Percentiles rank a stretch among this genome's conserved stretches.
These are phyloP conservation scores for Phialemonium atrogriseum DNA, from an alignment of 2,329 filamentous ascomycete species.

Conservation along the genomic window DNA sequence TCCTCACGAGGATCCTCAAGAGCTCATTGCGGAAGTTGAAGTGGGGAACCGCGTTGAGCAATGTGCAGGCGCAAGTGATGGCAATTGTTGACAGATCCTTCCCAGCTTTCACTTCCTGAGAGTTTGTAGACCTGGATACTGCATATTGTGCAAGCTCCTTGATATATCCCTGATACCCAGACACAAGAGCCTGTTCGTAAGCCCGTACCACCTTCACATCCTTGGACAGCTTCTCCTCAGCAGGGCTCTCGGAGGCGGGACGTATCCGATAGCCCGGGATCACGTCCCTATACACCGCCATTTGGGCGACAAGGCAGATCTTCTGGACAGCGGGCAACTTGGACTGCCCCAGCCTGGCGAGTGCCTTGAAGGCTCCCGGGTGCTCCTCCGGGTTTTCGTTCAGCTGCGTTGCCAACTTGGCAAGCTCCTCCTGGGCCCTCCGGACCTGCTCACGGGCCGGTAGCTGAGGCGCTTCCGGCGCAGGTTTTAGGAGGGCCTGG, in stretches of 20 bases:
- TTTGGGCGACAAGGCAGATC: conserved; percentile 75
- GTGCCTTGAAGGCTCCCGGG: conserved; percentile 65
- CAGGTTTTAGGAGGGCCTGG: conserved; percentile 38
- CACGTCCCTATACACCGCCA: conserved; percentile 88
- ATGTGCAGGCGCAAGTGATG: conserved; percentile 74
- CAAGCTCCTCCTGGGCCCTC: conserved; percentile 86
- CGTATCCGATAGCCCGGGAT: conserved; percentile 96
- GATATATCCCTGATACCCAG: conserved; percentile 78
- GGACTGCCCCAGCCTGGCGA: conserved; percentile 66
- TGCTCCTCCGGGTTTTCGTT: conserved; percentile 95
- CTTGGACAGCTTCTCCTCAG: conserved; percentile 77
- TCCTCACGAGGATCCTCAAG: conserved; percentile 77
- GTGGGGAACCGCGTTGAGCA: conserved; percentile 78
- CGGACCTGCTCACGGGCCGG: conserved; percentile 72
- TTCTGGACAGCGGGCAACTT: conserved; percentile 70
- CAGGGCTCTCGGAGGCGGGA: conserved; percentile 64
- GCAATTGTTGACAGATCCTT: conserved; percentile 62
- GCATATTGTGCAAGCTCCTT: conserved; percentile 64
- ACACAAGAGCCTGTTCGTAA: conserved; percentile 82
- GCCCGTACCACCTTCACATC: conserved; percentile 74
- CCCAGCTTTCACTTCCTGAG: conserved; percentile 26
- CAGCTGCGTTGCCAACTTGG: conserved; percentile 68
- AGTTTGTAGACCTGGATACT: conserved; percentile 38
- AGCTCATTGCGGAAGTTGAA: conserved; percentile 94
- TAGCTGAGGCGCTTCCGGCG: conserved; percentile 51